These are phyloP conservation scores for Kwoniella bestiolae DNA, from an alignment of 768 basidiomycete genomes.

Conservation along the genomic window DNA sequence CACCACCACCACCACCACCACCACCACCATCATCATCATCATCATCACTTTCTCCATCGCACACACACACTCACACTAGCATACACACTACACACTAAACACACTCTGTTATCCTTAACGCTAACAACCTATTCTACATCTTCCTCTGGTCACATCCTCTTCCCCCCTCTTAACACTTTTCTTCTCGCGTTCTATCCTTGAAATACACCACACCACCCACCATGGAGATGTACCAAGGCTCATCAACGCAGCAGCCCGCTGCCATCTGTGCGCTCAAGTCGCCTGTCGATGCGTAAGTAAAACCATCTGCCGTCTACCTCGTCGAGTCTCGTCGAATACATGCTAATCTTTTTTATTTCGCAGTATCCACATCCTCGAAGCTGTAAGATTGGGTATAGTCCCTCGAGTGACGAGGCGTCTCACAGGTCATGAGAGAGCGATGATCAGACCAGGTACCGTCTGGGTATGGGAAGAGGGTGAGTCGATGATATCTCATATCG, in stretches of 20 bases:
- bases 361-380: slow-evolving; percentile 53
- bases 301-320: background rate
- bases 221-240: slow-evolving; percentile 31
- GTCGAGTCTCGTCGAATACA: background rate
- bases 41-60: too few relatives aligned
- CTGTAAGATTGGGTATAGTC: slow-evolving; percentile 47
- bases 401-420: slow-evolving; percentile 54
- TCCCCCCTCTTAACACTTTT: background rate
- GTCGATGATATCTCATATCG: slow-evolving; percentile 4
- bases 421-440: slow-evolving; percentile 48
- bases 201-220: background rate
- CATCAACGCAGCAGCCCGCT: slow-evolving; percentile 52
- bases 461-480: slow-evolving; percentile 57
- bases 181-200: background rate
- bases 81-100: too few relatives aligned
- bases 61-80: too few relatives aligned
- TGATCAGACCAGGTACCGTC: slow-evolving; percentile 51
- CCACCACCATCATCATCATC: too few relatives aligned
- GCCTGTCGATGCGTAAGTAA: slow-evolving; percentile 53
- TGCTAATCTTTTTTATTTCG: background rate
- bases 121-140: background rate
- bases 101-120: background rate
- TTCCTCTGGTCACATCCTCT: background rate
- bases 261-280: slow-evolving; percentile 51
- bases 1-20: too few relatives aligned